These are phyloP conservation scores for Zygoascus tannicola DNA, from an alignment of 805 yeast genomes.

Conservation along the genomic window DNA sequence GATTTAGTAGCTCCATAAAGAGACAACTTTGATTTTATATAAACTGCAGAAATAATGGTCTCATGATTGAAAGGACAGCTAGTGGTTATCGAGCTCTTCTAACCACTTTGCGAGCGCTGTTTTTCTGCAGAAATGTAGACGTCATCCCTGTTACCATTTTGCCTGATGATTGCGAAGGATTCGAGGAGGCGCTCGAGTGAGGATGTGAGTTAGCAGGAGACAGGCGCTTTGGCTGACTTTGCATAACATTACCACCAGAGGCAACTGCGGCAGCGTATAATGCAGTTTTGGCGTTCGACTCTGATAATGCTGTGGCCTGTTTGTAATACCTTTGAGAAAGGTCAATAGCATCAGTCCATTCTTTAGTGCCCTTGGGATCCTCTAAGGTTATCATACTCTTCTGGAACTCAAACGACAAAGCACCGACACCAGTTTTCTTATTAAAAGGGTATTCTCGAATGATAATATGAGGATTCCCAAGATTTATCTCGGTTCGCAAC, in stretches of 20 bases:
- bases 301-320: conserved; percentile 21
- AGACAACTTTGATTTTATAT: too few relatives aligned
- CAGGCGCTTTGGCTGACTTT: neutral
- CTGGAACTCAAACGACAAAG: conserved; percentile 27
- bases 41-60: neutral
- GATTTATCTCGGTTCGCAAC: conserved; percentile 25
- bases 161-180: conserved; percentile 1
- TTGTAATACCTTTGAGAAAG: conserved; percentile 23
- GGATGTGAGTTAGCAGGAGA: neutral
- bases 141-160: conserved; percentile 9
- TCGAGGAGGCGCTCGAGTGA: conserved; percentile 1
- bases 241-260: conserved; percentile 11
- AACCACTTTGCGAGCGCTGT: conserved; percentile 13
- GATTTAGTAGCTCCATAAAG: too few relatives aligned
- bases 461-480: conserved; percentile 29
- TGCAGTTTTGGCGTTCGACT: conserved; percentile 25
- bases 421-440: conserved; percentile 18
- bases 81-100: conserved; percentile 5
- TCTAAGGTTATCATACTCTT: conserved; percentile 28
- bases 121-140: conserved; percentile 16
- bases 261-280: conserved; percentile 30
- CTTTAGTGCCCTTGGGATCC: conserved; percentile 23
- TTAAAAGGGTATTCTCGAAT: conserved; percentile 27
- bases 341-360: conserved; percentile 28
- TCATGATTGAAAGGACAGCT: neutral